Evolutionary conservation across 768 basidiomycete genomes (phyloP).

Genomic region (Lentinula detonsa): DNA sequence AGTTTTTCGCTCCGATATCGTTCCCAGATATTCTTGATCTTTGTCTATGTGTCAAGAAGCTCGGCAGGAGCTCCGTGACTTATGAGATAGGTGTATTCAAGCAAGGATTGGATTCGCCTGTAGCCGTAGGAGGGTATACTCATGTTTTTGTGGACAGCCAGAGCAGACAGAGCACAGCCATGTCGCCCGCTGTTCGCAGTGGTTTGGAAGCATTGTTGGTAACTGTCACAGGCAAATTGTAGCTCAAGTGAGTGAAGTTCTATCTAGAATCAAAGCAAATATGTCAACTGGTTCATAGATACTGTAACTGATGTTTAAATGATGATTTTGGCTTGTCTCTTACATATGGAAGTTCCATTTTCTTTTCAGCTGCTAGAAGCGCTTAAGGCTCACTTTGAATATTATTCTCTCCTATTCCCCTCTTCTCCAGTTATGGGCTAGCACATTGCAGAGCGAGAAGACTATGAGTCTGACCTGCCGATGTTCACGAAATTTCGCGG

Average conservation of each 20-base stretch:
- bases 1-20: conserved; percentile 69
- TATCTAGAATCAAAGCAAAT: not conserved
- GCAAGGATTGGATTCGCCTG: conserved; percentile 31
- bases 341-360: no score
- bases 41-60: conserved; percentile 58
- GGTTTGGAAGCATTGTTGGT: conserved; percentile 32
- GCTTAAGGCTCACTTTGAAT: no score
- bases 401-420: no score
- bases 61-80: conserved; percentile 71
- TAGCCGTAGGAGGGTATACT: conserved; percentile 59
- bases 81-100: conserved; percentile 80
- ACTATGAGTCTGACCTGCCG: no score
- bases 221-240: not conserved
- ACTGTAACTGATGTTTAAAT: no score
- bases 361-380: no score
- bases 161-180: conserved; percentile 50
- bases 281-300: no score
- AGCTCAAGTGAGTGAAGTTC: not conserved
- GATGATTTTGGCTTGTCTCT: no score
- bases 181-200: conserved; percentile 32
- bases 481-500: no score
- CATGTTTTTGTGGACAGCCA: conserved; percentile 75
- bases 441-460: no score
- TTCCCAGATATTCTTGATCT: conserved; percentile 71
- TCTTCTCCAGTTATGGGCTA: no score